Evolutionary conservation across 495 filamentous ascomycete species (phyloP).

Genomic region (Penicillium crystallinum): DNA sequence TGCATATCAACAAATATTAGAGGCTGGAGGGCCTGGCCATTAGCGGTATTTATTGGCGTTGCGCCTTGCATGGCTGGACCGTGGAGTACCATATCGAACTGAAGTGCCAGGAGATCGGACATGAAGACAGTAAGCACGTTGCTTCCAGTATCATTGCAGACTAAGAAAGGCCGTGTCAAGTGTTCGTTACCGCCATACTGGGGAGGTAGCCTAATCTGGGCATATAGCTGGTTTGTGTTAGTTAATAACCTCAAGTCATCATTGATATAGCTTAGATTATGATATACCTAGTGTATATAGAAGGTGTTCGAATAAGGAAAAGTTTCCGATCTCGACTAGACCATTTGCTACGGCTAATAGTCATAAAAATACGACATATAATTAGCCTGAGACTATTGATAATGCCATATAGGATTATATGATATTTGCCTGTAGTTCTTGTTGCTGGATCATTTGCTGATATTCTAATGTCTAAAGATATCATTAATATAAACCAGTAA

Average conservation of each 20-base stretch:
- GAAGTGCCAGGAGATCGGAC: not conserved
- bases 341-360: not conserved
- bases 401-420: not conserved
- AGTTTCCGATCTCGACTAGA: not conserved
- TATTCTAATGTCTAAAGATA: not conserved
- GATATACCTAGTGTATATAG: not conserved
- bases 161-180: not conserved
- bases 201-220: not conserved
- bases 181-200: not conserved
- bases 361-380: not conserved
- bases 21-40: not conserved
- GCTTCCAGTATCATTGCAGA: slow-evolving; percentile 1
- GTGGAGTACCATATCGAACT: not conserved
- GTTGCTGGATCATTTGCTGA: not conserved
- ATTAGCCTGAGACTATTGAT: not conserved
- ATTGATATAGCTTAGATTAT: not conserved
- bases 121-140: not conserved
- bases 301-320: not conserved
- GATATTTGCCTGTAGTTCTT: not conserved
- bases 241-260: not conserved
- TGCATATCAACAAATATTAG: not conserved
- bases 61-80: not conserved
- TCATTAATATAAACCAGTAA: not conserved
- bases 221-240: not conserved
- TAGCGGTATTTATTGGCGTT: not conserved